Conservation (phyloP, 495 filamentous ascomycete genomes). For the Choiromyces venosus region DNA sequence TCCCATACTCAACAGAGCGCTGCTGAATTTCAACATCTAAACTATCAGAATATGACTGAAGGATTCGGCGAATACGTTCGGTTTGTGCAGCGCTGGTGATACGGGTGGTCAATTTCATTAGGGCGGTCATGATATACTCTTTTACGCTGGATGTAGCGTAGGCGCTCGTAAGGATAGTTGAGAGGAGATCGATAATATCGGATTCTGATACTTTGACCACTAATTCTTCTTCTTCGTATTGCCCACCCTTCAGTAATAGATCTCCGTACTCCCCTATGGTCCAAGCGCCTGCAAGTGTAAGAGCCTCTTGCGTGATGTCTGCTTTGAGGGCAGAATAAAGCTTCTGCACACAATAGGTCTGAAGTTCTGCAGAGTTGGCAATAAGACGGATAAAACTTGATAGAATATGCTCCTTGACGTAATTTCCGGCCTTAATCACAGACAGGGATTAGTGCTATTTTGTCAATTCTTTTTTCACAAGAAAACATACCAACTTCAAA, state of each 20-base stretch:
- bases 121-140: slow-evolving; percentile 90
- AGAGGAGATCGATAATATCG: slow-evolving; percentile 86
- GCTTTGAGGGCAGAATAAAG: slow-evolving; percentile 83
- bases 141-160: slow-evolving; percentile 83
- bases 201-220: slow-evolving; percentile 83
- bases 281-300: slow-evolving; percentile 93
- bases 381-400: slow-evolving; percentile 95
- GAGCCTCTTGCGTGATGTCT: slow-evolving; percentile 92
- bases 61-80: slow-evolving; percentile 72
- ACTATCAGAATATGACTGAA: slow-evolving; percentile 68
- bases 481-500: slow-evolving; percentile 57
- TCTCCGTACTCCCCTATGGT: slow-evolving; percentile 97
- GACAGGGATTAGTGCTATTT: slow-evolving; percentile 11
- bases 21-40: slow-evolving; percentile 95
- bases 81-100: slow-evolving; percentile 75
- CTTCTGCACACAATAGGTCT: slow-evolving; percentile 95
- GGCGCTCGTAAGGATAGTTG: slow-evolving; percentile 83
- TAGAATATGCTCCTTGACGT: slow-evolving; percentile 94
- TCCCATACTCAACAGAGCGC: slow-evolving; percentile 87
- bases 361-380: slow-evolving; percentile 86
- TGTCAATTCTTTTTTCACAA: slow-evolving; percentile 16
- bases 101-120: slow-evolving; percentile 91
- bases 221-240: slow-evolving; percentile 92
- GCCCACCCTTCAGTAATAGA: slow-evolving; percentile 74
- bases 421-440: slow-evolving; percentile 64